Conservation (phyloP, 2,329 filamentous ascomycete species). For the Botryosphaeria agaves region DNA sequence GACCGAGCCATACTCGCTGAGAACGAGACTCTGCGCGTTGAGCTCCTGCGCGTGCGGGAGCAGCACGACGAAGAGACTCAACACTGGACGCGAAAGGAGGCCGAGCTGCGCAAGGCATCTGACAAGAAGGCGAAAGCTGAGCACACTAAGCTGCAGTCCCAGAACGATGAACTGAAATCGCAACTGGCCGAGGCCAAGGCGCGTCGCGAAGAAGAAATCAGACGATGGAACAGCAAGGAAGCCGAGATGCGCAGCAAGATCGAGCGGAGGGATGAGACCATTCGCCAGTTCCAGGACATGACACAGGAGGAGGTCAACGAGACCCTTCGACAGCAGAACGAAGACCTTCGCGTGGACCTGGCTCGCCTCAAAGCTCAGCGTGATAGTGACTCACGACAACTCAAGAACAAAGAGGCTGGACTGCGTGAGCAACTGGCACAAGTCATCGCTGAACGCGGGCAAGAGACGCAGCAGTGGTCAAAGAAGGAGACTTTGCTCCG, state of each 20-base stretch:
- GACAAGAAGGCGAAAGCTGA: conserved; percentile 1
- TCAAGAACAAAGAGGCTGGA: background rate
- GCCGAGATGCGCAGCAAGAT: conserved; percentile 2
- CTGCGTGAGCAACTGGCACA: background rate
- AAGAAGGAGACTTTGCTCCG: background rate
- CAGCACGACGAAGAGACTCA: conserved; percentile 11
- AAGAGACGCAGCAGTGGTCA: conserved; percentile 2
- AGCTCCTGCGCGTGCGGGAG: conserved; percentile 17
- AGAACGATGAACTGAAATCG: conserved; percentile 21
- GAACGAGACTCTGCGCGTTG: conserved; percentile 21
- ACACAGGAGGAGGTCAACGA: conserved; percentile 20
- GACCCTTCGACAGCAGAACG: conserved; percentile 21
- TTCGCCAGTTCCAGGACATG: conserved; percentile 17
- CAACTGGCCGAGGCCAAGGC: conserved; percentile 18
- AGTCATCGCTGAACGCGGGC: background rate
- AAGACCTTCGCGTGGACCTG: conserved; percentile 20
- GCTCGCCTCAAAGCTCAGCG: conserved; percentile 16
- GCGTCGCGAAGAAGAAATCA: conserved; percentile 11
- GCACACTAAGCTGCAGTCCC: background rate
- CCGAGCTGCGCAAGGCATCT: background rate
- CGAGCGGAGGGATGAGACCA: conserved; percentile 20
- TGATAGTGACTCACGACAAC: conserved; percentile 7
- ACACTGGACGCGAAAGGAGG: conserved; percentile 1
- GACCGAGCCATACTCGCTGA: conserved; percentile 6
- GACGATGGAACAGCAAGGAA: conserved; percentile 1